A percentile compares a stretch with the other conserved stretches of the same genome.
These are phyloP conservation scores for Pyrus communis DNA, from an alignment of 306 rosid species.

Conservation along the genomic window DNA sequence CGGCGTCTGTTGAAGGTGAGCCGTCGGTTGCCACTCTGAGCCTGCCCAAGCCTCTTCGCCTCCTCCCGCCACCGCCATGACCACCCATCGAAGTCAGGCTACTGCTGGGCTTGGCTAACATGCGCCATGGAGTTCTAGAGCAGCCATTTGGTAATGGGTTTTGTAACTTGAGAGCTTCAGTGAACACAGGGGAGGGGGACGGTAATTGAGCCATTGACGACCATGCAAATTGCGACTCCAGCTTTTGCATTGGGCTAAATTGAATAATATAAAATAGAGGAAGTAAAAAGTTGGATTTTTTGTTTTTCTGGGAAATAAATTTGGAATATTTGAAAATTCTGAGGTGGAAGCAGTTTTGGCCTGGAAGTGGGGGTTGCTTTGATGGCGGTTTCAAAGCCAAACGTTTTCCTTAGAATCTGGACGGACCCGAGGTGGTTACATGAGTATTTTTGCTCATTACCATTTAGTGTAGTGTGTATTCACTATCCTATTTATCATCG, in stretches of 20 bases:
- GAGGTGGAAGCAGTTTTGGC: conserved; percentile 53
- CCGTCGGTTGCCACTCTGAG: conserved; percentile 50
- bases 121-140: conserved; percentile 39
- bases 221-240: not conserved
- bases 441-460: too few species aligned
- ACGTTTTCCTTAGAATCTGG: conserved; percentile 27
- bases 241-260: not conserved
- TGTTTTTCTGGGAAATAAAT: conserved; percentile 8
- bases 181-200: conserved; percentile 62
- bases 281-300: not conserved
- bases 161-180: conserved; percentile 55
- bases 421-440: not conserved
- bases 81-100: conserved; percentile 27
- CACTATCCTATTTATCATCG: rapidly evolving
- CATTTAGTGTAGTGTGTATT: too few species aligned
- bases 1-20: conserved; percentile 32
- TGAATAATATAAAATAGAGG: not conserved
- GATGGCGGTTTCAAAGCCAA: conserved; percentile 58
- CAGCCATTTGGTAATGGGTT: conserved; percentile 34
- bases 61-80: conserved; percentile 15
- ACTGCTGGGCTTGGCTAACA: conserved; percentile 18
- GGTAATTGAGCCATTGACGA: conserved; percentile 56
- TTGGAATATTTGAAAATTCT: conserved; percentile 12
- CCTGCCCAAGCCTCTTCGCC: conserved; percentile 41
- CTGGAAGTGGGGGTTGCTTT: conserved; percentile 30